Percentiles rank a stretch among this genome's conserved stretches.
These are phyloP conservation scores for Vanrija sp. DNA, from an alignment of 1,284 basidiomycete species.

Conservation along the genomic window DNA sequence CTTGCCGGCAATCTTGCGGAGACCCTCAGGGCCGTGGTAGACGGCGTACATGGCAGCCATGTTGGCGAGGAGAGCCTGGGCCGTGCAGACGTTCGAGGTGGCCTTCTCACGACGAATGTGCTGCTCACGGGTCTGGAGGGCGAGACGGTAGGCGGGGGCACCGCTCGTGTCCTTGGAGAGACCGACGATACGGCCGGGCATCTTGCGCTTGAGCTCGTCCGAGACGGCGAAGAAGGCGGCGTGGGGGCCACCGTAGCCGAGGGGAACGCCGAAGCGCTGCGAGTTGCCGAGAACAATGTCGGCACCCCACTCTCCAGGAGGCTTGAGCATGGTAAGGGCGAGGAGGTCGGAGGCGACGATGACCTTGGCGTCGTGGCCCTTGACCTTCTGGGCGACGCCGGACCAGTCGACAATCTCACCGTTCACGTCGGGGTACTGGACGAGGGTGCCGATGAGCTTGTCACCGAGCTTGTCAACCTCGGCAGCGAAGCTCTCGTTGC, in stretches of 20 bases:
- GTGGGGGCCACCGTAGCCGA: slow-evolving; percentile 86
- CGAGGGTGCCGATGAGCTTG: slow-evolving; percentile 73
- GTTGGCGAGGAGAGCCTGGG: slow-evolving; percentile 88
- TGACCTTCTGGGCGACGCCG: slow-evolving; percentile 64
- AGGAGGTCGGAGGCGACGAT: slow-evolving; percentile 88
- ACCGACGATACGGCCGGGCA: slow-evolving; percentile 93
- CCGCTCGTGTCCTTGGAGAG: slow-evolving; percentile 80
- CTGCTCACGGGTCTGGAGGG: slow-evolving; percentile 93
- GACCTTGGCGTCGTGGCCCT: slow-evolving; percentile 72
- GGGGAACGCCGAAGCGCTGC: slow-evolving; percentile 84
- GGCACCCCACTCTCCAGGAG: slow-evolving; percentile 97
- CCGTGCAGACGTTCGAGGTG: slow-evolving; percentile 88
- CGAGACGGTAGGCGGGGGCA: slow-evolving; percentile 83
- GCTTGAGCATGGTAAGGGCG: slow-evolving; percentile 86
- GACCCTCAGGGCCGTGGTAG: slow-evolving; percentile 88
- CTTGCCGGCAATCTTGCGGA: slow-evolving; percentile 80
- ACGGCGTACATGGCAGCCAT: slow-evolving; percentile 98
- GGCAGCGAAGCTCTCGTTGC: slow-evolving; percentile 50
- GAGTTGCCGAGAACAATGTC: slow-evolving; percentile 95
- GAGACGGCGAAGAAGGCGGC: slow-evolving; percentile 94
- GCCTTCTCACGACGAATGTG: slow-evolving; percentile 96
- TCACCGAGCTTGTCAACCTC: slow-evolving; percentile 58
- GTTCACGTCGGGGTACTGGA: slow-evolving; percentile 91
- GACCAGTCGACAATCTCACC: slow-evolving; percentile 78
- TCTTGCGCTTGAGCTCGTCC: slow-evolving; percentile 90